These are phyloP conservation scores for Capronia epimyces DNA, from an alignment of 2,329 filamentous ascomycete genomes.

Conservation along the genomic window DNA sequence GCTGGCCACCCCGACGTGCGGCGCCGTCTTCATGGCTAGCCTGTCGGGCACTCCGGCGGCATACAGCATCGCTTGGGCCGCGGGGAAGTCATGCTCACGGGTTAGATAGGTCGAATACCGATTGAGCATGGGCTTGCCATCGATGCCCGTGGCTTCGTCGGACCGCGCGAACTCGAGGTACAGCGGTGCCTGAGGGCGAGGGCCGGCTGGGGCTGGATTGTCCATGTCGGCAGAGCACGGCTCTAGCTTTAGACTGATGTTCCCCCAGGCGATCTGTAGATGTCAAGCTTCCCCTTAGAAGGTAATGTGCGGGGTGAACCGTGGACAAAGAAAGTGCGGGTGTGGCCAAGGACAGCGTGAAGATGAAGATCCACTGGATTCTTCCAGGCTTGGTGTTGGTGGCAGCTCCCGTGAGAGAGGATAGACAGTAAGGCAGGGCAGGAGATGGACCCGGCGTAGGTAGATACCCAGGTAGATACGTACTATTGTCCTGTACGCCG, in stretches of 20 bases:
- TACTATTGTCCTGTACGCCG: no score
- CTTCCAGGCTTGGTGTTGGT: no score
- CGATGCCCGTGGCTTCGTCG: conserved; percentile 46
- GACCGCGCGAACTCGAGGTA: conserved; percentile 56
- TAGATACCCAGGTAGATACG: no score
- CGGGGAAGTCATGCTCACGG: conserved; percentile 80
- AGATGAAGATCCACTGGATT: no score
- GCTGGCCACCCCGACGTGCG: conserved; percentile 83
- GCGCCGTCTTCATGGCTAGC: conserved; percentile 80
- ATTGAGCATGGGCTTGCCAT: conserved; percentile 67
- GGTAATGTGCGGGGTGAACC: no score
- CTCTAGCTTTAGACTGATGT: neutral
- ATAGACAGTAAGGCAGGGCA: neutral
- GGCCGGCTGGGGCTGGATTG: no score
- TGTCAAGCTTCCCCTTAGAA: no score
- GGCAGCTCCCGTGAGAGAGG: no score
- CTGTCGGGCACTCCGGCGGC: conserved; percentile 80
- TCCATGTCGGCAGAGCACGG: conserved; percentile 2
- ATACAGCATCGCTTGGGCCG: conserved; percentile 94
- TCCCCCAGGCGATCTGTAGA: neutral
- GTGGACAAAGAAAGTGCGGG: no score
- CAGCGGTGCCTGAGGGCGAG: conserved; percentile 33
- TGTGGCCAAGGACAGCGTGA: no score
- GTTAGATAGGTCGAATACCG: conserved; percentile 80
- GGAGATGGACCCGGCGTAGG: no score